These are phyloP conservation scores for Aspergillus fumigatus DNA, from an alignment of 2,329 filamentous ascomycete species.

Conservation along the genomic window DNA sequence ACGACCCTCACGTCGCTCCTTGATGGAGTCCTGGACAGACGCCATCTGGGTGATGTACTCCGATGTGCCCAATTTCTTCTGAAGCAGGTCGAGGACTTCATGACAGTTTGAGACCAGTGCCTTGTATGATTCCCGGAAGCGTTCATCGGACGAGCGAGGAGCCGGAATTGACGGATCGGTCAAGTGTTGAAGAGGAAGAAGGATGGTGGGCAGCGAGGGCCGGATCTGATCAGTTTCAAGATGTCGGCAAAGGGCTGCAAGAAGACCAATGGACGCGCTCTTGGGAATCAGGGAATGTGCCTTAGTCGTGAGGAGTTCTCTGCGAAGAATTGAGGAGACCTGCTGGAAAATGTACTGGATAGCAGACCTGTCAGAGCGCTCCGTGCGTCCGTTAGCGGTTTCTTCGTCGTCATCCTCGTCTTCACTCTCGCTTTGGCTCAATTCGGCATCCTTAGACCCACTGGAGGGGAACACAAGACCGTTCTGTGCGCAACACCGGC, in stretches of 20 bases:
- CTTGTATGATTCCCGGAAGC: slow-evolving; percentile 66
- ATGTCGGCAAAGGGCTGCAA: slow-evolving; percentile 64
- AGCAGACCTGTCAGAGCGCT: slow-evolving; percentile 40
- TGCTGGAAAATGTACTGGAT: slow-evolving; percentile 75
- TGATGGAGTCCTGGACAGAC: slow-evolving; percentile 68
- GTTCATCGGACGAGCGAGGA: slow-evolving; percentile 66
- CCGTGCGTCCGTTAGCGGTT: slow-evolving; percentile 20
- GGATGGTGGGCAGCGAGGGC: slow-evolving; percentile 60
- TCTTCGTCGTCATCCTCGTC: slow-evolving; percentile 44
- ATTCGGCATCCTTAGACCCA: slow-evolving; percentile 36
- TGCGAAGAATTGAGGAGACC: slow-evolving; percentile 72
- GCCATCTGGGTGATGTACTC: slow-evolving; percentile 72
- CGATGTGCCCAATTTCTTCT: slow-evolving; percentile 76
- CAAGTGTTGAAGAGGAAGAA: slow-evolving; percentile 72
- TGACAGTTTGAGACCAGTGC: slow-evolving; percentile 66
- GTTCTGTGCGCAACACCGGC: slow-evolving; percentile 59
- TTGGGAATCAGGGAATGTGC: slow-evolving; percentile 66
- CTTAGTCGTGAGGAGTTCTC: slow-evolving; percentile 62
- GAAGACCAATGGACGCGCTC: slow-evolving; percentile 67
- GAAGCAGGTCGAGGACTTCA: slow-evolving; percentile 74
- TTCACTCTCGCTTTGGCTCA: slow-evolving; percentile 37
- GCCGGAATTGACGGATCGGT: slow-evolving; percentile 72
- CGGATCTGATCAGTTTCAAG: slow-evolving; percentile 55
- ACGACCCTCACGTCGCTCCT: slow-evolving; percentile 66
- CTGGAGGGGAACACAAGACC: slow-evolving; percentile 42